Percentiles rank a stretch among this genome's conserved stretches.
Conservation (phyloP, 306 rosid species). For the Cotoneaster glaucophyllus region DNA sequence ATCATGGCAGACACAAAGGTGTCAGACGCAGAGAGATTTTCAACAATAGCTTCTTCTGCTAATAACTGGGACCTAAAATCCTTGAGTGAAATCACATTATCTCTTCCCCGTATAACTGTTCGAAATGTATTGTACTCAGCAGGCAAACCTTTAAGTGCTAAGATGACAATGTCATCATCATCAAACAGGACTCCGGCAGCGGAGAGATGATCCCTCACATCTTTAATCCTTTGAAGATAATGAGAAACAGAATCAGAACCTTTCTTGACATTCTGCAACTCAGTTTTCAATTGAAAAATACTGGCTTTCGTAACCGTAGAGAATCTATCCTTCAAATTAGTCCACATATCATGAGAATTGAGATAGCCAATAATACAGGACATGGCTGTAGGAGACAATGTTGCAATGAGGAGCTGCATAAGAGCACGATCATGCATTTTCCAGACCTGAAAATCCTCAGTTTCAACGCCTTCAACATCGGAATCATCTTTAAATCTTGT, state of each 20-base stretch:
- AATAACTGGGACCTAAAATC: neutral
- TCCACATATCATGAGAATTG: neutral
- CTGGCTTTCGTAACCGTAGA: neutral
- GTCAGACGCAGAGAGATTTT: fast-evolving
- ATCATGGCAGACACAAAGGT: neutral
- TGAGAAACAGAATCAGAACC: neutral
- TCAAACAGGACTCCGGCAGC: neutral
- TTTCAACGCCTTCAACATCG: neutral
- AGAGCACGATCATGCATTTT: neutral
- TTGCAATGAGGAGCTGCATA: neutral
- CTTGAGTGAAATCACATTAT: neutral
- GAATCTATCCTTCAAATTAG: neutral
- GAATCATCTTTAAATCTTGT: neutral
- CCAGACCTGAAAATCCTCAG: neutral
- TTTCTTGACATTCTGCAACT: neutral
- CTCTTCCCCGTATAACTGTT: neutral
- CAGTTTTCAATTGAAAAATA: neutral
- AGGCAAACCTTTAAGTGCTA: neutral
- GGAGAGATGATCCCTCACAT: neutral
- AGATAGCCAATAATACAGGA: neutral
- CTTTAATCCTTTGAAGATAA: neutral
- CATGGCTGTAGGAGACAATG: neutral
- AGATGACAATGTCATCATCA: neutral
- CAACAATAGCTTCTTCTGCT: neutral
- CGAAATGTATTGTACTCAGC: too few species aligned